These are phyloP conservation scores for Mortierella sp. DNA, from an alignment of 371 early-diverging fungal species.

Conservation along the genomic window DNA sequence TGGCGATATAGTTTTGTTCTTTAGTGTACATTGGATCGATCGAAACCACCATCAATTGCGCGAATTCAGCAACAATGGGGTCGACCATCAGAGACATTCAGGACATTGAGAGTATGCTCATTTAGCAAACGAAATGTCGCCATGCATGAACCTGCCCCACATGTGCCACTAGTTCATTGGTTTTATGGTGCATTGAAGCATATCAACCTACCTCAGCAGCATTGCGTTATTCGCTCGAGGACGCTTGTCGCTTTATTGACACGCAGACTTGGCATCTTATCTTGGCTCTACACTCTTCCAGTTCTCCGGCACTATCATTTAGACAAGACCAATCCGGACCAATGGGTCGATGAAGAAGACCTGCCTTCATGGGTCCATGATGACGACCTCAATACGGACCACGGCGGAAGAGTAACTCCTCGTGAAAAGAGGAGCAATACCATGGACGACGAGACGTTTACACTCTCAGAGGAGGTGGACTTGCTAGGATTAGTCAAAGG, in stretches of 20 bases:
- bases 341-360: slow-evolving; percentile 54
- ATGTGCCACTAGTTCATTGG: not conserved
- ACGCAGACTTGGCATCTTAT: not conserved
- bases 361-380: slow-evolving; percentile 54
- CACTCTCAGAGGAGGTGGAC: slow-evolving; percentile 39
- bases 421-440: slow-evolving; percentile 19
- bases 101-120: slow-evolving; percentile 54
- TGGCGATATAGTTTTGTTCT: too few species aligned
- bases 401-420: slow-evolving; percentile 31
- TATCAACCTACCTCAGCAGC: too few species aligned
- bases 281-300: not conserved
- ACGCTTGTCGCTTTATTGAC: too few species aligned
- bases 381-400: slow-evolving; percentile 36
- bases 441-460: slow-evolving; percentile 21
- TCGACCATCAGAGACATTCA: slow-evolving; percentile 45
- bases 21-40: too few species aligned
- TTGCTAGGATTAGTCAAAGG: slow-evolving; percentile 45
- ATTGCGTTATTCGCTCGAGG: too few species aligned
- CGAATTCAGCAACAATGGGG: slow-evolving; percentile 23
- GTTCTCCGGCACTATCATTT: slow-evolving; percentile 52
- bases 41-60: not conserved
- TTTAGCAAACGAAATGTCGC: not conserved
- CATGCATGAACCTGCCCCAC: not conserved
- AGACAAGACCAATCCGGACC: slow-evolving; percentile 46
- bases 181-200: too few species aligned